Conservation (phyloP, 768 basidiomycete genomes). For the Mycena pura region DNA sequence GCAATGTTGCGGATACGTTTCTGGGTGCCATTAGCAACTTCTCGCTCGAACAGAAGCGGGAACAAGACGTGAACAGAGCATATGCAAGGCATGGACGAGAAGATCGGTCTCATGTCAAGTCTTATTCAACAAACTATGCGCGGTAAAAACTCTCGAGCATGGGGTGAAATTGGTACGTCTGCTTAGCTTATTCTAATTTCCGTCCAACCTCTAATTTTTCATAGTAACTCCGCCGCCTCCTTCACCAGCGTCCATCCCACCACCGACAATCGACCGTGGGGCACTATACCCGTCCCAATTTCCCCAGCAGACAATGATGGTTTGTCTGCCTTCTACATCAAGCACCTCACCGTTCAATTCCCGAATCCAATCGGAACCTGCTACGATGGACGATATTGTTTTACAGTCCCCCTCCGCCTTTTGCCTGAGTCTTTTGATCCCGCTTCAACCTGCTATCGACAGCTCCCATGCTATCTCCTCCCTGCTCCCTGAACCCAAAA, state of each 20-base stretch:
- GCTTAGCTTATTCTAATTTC: not conserved
- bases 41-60: not conserved
- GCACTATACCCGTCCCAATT: not conserved
- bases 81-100: not conserved
- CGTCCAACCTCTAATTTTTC: not conserved
- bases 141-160: not conserved
- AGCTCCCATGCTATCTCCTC: not conserved
- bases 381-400: no score
- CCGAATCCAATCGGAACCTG: no score
- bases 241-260: not conserved
- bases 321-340: not conserved
- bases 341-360: not conserved
- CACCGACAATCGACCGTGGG: not conserved
- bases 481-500: not conserved
- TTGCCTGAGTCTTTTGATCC: not conserved
- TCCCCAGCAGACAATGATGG: not conserved
- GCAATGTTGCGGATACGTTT: not conserved
- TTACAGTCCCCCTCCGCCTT: not conserved
- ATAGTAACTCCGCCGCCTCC: not conserved
- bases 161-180: not conserved
- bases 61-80: not conserved
- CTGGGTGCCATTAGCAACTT: not conserved
- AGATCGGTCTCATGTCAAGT: not conserved
- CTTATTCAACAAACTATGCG: not conserved
- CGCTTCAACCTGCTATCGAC: no score